A percentile compares a stretch with the other conserved stretches of the same genome.
Conservation (phyloP, 192 early-diverging fungal species). For the Phlyctochytrium planicorne region DNA sequence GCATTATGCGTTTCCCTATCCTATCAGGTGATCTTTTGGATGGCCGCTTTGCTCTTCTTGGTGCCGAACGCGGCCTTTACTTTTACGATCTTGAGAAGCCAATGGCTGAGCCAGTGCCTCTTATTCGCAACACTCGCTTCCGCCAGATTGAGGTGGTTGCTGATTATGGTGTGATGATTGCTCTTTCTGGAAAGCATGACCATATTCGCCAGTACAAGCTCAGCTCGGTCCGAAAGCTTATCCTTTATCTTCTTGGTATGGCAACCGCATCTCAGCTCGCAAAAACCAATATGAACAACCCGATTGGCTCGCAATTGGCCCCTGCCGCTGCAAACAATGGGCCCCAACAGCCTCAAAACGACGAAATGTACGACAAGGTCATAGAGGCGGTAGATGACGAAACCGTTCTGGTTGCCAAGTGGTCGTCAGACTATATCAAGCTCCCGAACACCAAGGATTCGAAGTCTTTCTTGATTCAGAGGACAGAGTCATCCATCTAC, state of each 20-base stretch:
- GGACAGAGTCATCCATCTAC: slow-evolving; percentile 54
- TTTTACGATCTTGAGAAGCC: slow-evolving; percentile 48
- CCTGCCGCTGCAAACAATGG: slow-evolving; percentile 2
- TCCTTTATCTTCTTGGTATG: slow-evolving; percentile 44
- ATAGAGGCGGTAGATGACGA: slow-evolving; percentile 41
- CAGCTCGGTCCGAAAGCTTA: slow-evolving; percentile 51
- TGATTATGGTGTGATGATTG: slow-evolving; percentile 58
- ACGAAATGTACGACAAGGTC: slow-evolving; percentile 40
- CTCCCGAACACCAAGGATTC: slow-evolving; percentile 55
- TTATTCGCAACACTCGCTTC: slow-evolving; percentile 59
- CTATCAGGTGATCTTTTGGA: slow-evolving; percentile 54
- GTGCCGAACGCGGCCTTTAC: slow-evolving; percentile 52
- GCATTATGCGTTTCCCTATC: slow-evolving; percentile 38
- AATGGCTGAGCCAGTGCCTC: slow-evolving; percentile 40
- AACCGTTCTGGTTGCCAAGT: slow-evolving; percentile 37
- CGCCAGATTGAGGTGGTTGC: slow-evolving; percentile 54
- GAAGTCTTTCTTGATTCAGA: slow-evolving; percentile 50
- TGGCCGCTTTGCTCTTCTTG: slow-evolving; percentile 50
- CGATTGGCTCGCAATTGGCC: neutral
- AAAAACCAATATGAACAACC: slow-evolving; percentile 35
- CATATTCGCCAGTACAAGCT: slow-evolving; percentile 64
- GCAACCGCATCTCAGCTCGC: slow-evolving; percentile 33
- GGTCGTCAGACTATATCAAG: slow-evolving; percentile 62
- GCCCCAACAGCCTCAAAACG: slow-evolving; percentile 24
- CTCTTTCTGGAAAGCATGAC: slow-evolving; percentile 58